phyloP scores from a whole-genome alignment of 805 yeast genomes.

The Starmerella floricola region DNA sequence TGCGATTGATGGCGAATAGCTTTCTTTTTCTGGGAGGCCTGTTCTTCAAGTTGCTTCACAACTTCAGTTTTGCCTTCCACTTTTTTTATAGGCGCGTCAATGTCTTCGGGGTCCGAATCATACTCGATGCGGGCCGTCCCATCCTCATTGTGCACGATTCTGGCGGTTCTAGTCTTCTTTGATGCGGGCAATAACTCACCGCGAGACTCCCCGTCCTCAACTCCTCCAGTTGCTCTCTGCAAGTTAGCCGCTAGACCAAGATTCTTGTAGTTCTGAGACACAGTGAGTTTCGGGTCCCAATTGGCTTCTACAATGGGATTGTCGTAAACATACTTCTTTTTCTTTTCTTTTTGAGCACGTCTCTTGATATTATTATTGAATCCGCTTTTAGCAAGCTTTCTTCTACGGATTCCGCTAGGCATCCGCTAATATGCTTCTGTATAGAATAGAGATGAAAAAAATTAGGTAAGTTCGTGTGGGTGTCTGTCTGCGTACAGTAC shows the following conservation, averaged over 20 bases:
- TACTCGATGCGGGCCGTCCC: constrained; percentile 21
- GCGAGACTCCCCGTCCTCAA: constrained; percentile 38
- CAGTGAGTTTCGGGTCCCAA: constrained; percentile 77
- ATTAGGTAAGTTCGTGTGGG: constrained; percentile 1
- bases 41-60: constrained; percentile 54
- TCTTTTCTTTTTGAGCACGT: constrained; percentile 54
- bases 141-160: constrained; percentile 24
- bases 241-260: constrained; percentile 64
- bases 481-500: not conserved
- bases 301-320: constrained; percentile 77
- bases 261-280: constrained; percentile 73
- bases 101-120: constrained; percentile 32
- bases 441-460: constrained; percentile 4
- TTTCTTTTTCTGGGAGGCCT: constrained; percentile 36
- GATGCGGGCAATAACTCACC: constrained; percentile 26
- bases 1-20: constrained; percentile 39
- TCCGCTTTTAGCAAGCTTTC: constrained; percentile 62
- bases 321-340: constrained; percentile 50
- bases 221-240: constrained; percentile 66
- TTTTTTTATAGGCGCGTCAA: constrained; percentile 56
- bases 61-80: constrained; percentile 47
- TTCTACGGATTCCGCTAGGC: constrained; percentile 55
- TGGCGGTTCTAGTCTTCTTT: constrained; percentile 27
- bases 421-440: constrained; percentile 9
- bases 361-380: constrained; percentile 52